Evolutionary conservation across 257 asterid species (phyloP).

Genomic region (Solanum piurae): DNA sequence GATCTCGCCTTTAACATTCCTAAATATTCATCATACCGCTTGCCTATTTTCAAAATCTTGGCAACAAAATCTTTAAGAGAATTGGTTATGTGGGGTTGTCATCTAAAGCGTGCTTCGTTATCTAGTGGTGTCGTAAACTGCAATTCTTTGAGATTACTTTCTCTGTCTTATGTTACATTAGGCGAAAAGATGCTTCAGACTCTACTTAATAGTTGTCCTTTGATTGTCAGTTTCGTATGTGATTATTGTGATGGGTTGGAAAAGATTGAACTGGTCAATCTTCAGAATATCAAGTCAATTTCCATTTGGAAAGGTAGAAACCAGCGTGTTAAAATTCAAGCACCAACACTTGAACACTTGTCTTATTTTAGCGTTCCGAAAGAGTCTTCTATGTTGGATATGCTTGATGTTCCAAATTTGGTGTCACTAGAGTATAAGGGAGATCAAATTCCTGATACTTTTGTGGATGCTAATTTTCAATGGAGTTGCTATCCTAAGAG

Average conservation of each 20-base stretch:
- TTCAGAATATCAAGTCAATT: neutral
- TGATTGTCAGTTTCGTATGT: neutral
- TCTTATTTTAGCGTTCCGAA: neutral
- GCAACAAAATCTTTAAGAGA: neutral
- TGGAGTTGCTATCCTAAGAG: neutral
- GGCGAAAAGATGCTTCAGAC: neutral
- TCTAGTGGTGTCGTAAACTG: neutral
- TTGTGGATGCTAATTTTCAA: neutral
- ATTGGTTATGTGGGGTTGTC: neutral
- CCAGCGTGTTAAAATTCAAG: neutral
- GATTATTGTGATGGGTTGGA: neutral
- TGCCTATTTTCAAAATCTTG: neutral
- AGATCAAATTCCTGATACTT: neutral
- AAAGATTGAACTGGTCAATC: neutral
- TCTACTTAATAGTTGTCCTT: neutral
- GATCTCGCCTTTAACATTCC: neutral
- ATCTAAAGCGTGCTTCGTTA: neutral
- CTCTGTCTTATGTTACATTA: neutral
- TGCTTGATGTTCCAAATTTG: neutral
- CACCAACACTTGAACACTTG: neutral
- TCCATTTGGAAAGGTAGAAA: neutral
- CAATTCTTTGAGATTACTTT: neutral
- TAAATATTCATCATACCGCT: neutral
- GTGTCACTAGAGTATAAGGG: neutral
- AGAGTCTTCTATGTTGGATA: neutral